Base-by-base conservation (phyloP, 2,329 filamentous ascomycete species). In the Phialophora tarda region DNA sequence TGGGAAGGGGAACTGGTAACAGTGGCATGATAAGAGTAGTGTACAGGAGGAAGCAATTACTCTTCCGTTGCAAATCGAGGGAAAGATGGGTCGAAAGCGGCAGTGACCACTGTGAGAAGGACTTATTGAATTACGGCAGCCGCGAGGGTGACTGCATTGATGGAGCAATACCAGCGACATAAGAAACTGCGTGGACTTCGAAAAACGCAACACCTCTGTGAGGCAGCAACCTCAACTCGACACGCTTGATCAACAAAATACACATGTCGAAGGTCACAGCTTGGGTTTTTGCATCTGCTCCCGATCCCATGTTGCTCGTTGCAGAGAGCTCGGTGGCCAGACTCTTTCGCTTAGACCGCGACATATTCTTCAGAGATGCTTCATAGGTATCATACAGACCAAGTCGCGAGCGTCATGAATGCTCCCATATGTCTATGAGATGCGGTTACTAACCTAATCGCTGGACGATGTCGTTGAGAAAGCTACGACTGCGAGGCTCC, bases 11-110 rank as follows among this genome's bases (percentile, higher is more conserved):
- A 34, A 55, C 26, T 23, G 24, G 53, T 24, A 53, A 21, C 21
- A 53, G 48, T 24, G 48, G 23, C 21, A 26, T 53, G 23, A 26
- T 53, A n/a, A 44, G 38, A 44, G 38, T n/a, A 44, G 38, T 44
- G 17, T 44, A 44, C 38, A 44, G 17, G 38, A 44, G 38, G 21
- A 21, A 14, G 48, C 48, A 14, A 21, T 53, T 14, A 17, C 48
- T 53, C 48, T 26, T n/a, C 21, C 4, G 48, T n/a, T 44, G 38
- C 38, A n/a, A n/a, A 44, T n/a, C 38, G 17, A 44, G 38, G 38
- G 38, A 17, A 44, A n/a, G 38, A 44, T 44, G 38, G 38, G 34
- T 41, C 6, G 48, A 53, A 24, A 3, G 48, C 48, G 48, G 48
- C 26, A 53, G 48, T 23, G 48, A 53, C 48, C 48, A 53, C 14